phyloP scores from a whole-genome alignment of 306 rosid genomes.

The Purshia tridentata region DNA sequence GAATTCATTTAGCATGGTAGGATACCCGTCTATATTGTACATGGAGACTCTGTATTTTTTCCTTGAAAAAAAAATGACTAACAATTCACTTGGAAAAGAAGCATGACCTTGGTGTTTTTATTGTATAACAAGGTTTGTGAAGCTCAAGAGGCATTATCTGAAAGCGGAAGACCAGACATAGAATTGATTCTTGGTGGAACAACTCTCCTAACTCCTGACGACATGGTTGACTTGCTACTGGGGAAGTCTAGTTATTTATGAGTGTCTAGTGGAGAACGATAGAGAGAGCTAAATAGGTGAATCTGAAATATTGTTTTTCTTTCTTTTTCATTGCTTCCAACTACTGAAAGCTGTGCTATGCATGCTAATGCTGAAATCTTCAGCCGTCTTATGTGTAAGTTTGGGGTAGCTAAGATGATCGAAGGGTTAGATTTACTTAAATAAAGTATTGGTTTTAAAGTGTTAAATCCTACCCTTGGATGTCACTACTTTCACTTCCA shows the following conservation, averaged over 20 bases:
- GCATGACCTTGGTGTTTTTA: conserved; percentile 21
- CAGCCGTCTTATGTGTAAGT: no score
- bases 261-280: conserved; percentile 20
- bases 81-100: conserved; percentile 6
- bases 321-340: not conserved
- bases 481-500: no score
- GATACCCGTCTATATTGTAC: not conserved
- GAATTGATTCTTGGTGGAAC: conserved; percentile 92
- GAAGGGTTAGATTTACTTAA: no score
- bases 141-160: conserved; percentile 81
- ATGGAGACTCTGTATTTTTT: not conserved
- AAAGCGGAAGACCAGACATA: conserved; percentile 80
- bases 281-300: conserved; percentile 12
- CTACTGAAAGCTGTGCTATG: no score
- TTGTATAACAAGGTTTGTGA: conserved; percentile 61
- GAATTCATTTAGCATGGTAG: not conserved
- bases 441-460: no score
- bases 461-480: no score
- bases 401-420: not conserved
- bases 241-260: conserved; percentile 60
- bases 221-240: conserved; percentile 68
- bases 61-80: not conserved
- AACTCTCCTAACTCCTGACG: conserved; percentile 67
- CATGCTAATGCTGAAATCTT: no score
- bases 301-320: not conserved